A percentile compares a stretch with the other conserved stretches of the same genome.
phyloP scores from a whole-genome alignment of 2,329 filamentous ascomycete genomes.

The Sclerotinia borealis region DNA sequence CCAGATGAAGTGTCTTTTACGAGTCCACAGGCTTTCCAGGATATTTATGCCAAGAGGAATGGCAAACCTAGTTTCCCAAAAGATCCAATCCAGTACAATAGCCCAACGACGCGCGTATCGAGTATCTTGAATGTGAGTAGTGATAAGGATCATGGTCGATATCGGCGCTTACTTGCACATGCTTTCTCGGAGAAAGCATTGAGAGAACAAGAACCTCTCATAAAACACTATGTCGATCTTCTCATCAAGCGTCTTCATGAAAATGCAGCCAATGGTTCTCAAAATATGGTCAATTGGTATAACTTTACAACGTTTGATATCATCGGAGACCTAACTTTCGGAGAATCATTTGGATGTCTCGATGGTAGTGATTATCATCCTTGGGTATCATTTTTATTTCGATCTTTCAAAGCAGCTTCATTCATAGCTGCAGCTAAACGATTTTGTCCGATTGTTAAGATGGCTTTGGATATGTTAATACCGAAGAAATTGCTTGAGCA shows the following conservation, averaged over 20 bases:
- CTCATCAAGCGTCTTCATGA: conserved; percentile 10
- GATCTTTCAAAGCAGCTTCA: conserved; percentile 21
- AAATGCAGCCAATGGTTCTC: conserved; percentile 2
- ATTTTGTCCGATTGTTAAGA: conserved; percentile 13
- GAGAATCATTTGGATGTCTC: conserved; percentile 35
- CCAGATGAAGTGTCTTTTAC: conserved; percentile 31
- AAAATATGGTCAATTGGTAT: conserved; percentile 32
- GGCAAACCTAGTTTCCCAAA: background rate
- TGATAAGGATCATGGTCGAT: conserved; percentile 22
- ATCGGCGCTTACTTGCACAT: conserved; percentile 26
- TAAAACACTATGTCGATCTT: conserved; percentile 15
- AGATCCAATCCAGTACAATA: background rate
- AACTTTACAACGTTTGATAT: conserved; percentile 36
- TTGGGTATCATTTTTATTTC: conserved; percentile 27
- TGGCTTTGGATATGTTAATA: conserved; percentile 6
- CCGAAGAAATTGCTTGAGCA: conserved; percentile 15
- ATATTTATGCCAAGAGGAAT: background rate
- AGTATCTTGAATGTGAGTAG: background rate
- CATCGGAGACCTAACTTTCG: conserved; percentile 39
- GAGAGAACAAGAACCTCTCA: conserved; percentile 29
- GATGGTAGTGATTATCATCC: conserved; percentile 26
- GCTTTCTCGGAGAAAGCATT: conserved; percentile 32
- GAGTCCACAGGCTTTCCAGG: background rate
- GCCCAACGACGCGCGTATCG: background rate
- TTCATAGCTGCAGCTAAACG: conserved; percentile 17